Conservation (phyloP, 148 eudicot species). For the Euryodendron excelsum region DNA sequence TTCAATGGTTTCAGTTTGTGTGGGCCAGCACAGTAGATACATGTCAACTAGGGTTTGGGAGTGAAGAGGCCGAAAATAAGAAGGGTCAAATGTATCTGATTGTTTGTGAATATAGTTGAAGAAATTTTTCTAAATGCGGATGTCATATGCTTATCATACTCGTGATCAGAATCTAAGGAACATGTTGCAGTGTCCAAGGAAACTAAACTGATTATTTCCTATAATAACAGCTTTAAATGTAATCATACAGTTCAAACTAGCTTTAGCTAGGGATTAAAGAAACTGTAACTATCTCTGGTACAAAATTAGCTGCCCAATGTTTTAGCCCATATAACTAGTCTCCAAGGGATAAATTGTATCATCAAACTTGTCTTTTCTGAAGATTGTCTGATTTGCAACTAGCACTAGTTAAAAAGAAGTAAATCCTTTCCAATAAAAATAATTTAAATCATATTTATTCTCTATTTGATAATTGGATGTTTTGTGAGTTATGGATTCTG, state of each 20-base stretch:
- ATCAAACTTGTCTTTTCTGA: background rate
- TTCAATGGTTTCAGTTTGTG: no score
- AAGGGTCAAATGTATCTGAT: no score
- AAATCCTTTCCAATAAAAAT: background rate
- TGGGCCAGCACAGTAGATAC: no score
- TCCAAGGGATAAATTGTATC: background rate
- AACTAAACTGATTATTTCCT: background rate
- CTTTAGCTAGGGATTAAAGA: background rate
- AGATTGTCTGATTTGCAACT: background rate
- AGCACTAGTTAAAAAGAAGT: background rate
- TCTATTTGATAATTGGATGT: background rate
- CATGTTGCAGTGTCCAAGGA: no score
- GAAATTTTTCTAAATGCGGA: no score
- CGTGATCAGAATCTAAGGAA: no score
- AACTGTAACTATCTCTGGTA: background rate
- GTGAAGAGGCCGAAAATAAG: no score
- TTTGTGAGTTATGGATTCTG: background rate
- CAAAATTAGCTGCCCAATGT: conserved; percentile 6
- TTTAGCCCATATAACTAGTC: background rate
- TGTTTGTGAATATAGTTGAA: no score
- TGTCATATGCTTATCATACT: no score
- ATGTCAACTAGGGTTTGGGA: no score
- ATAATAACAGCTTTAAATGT: background rate
- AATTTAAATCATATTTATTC: background rate
- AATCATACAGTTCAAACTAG: background rate